phyloP scores from a whole-genome alignment of 2,329 filamentous ascomycete genomes.

The Xylaria digitata region DNA sequence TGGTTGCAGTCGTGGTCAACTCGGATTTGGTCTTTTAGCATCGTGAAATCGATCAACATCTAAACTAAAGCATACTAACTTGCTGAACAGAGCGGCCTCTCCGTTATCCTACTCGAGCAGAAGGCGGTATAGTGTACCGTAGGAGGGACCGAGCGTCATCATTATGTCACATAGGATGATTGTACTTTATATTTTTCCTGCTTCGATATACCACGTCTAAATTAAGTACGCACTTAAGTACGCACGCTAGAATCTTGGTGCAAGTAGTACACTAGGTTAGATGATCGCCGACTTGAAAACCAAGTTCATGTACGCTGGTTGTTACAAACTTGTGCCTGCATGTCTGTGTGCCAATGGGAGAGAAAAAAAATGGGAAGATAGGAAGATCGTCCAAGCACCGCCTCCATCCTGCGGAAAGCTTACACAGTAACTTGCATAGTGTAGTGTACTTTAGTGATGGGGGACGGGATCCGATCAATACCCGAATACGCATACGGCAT shows the following conservation, averaged over 20 bases:
- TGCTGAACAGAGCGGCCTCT: not conserved
- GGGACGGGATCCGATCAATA: too few relatives aligned
- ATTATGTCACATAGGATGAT: constrained; percentile 13
- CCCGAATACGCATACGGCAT: too few relatives aligned
- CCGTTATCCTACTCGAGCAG: too few relatives aligned
- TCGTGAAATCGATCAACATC: too few relatives aligned
- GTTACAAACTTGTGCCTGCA: not conserved
- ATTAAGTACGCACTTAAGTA: too few relatives aligned
- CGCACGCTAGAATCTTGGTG: not conserved
- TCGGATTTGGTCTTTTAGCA: constrained; percentile 1
- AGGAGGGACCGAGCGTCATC: not conserved
- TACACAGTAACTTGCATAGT: not conserved
- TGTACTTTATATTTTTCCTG: not conserved
- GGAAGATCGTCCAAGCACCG: constrained; percentile 1
- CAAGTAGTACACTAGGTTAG: not conserved
- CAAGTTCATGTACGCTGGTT: not conserved
- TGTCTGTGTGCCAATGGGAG: not conserved
- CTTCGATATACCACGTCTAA: not conserved
- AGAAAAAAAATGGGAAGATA: too few relatives aligned
- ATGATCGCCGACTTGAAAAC: not conserved
- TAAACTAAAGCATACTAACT: too few relatives aligned
- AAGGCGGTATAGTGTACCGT: not conserved
- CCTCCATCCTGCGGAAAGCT: too few relatives aligned
- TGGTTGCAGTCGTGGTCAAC: not conserved
- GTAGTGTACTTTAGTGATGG: not conserved